These are phyloP conservation scores for Coniferiporia weirii DNA, from an alignment of 1,284 basidiomycete species.

Conservation along the genomic window DNA sequence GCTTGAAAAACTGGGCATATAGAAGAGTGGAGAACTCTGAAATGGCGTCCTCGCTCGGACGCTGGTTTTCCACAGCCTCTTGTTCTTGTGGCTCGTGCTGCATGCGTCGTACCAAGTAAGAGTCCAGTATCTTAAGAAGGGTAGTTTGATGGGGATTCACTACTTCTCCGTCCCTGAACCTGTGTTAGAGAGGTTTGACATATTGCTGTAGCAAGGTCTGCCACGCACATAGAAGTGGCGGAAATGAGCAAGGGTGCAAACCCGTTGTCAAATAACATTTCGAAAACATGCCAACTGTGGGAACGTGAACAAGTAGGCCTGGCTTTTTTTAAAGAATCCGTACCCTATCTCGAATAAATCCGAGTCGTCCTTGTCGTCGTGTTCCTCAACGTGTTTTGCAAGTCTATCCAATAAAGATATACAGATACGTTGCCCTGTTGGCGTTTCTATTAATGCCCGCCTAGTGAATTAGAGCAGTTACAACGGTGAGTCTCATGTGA, in stretches of 20 bases:
- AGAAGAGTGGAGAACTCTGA: slow-evolving; percentile 47
- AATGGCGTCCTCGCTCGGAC: slow-evolving; percentile 28
- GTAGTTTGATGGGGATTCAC: slow-evolving; percentile 79
- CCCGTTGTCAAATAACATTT: slow-evolving; percentile 32
- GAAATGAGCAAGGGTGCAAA: slow-evolving; percentile 32
- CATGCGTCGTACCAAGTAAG: slow-evolving; percentile 52
- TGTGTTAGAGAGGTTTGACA: slow-evolving; percentile 52
- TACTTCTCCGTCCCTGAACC: slow-evolving; percentile 60
- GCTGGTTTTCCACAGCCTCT: neutral
- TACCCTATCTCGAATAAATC: slow-evolving; percentile 76
- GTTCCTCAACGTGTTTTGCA: slow-evolving; percentile 57
- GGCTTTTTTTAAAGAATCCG: slow-evolving; percentile 19
- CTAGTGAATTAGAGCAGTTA: slow-evolving; percentile 27
- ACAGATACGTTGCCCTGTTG: slow-evolving; percentile 56
- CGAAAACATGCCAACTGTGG: slow-evolving; percentile 37
- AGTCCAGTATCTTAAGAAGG: slow-evolving; percentile 82
- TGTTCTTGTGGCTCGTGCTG: slow-evolving; percentile 24
- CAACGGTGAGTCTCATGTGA: neutral
- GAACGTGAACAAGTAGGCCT: slow-evolving; percentile 7
- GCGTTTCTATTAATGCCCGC: slow-evolving; percentile 44
- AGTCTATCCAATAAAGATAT: slow-evolving; percentile 61
- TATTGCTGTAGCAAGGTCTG: slow-evolving; percentile 27
- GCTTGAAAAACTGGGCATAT: slow-evolving; percentile 45
- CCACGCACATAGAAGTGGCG: slow-evolving; percentile 30
- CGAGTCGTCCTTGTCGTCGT: slow-evolving; percentile 52